phyloP scores from a whole-genome alignment of 306 rosid species.

The Vicia villosa region DNA sequence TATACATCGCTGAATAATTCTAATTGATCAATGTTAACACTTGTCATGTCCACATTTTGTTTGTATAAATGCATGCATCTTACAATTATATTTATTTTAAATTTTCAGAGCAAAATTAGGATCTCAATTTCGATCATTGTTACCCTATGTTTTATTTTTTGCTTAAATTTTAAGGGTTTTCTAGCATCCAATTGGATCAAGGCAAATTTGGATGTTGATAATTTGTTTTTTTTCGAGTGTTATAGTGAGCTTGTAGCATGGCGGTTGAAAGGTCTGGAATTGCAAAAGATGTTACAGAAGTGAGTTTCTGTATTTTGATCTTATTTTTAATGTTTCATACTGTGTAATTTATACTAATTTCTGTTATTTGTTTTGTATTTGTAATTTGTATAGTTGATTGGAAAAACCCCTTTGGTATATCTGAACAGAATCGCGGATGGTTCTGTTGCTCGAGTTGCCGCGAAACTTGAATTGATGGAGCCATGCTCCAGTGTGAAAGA shows the following conservation, averaged over 20 bases:
- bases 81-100: background rate
- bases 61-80: background rate
- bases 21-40: no score
- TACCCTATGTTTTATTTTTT: background rate
- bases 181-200: background rate
- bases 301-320: slow-evolving; percentile 40
- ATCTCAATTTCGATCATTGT: slow-evolving; percentile 10
- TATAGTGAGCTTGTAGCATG: slow-evolving; percentile 53
- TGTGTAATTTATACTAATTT: background rate
- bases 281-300: slow-evolving; percentile 74
- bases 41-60: background rate
- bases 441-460: slow-evolving; percentile 70
- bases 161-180: background rate
- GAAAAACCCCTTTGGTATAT: slow-evolving; percentile 75
- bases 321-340: background rate
- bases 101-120: slow-evolving; percentile 2
- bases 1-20: no score
- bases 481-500: slow-evolving; percentile 83
- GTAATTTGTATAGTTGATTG: slow-evolving; percentile 54
- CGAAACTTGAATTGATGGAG: slow-evolving; percentile 74
- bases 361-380: slow-evolving; percentile 1
- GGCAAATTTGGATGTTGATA: slow-evolving; percentile 5
- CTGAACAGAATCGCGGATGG: slow-evolving; percentile 61
- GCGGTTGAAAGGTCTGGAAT: slow-evolving; percentile 57
- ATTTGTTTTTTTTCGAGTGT: slow-evolving; percentile 18